Evolutionary conservation across 1,284 basidiomycete species (phyloP).

Genomic region (Veloboletus limbatus): DNA sequence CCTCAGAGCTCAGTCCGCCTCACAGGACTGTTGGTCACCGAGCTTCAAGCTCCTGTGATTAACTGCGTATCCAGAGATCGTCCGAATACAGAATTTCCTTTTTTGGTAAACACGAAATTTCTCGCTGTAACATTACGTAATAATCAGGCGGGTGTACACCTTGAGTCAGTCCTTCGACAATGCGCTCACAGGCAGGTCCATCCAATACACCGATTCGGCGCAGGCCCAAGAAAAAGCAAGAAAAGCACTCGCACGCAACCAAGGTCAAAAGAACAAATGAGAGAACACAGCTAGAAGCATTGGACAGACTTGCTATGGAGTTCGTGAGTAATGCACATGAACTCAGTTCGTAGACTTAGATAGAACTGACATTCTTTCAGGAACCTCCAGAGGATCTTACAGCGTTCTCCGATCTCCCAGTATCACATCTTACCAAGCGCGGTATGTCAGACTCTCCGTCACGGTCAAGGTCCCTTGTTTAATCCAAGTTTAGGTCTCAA

Average conservation of each 20-base stretch:
- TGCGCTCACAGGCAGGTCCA: slow-evolving; percentile 17
- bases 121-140: neutral
- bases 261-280: slow-evolving; percentile 49
- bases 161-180: neutral
- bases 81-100: too few relatives aligned
- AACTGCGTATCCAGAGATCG: too few relatives aligned
- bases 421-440: slow-evolving; percentile 66
- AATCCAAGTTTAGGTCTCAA: slow-evolving; percentile 59
- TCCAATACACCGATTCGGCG: slow-evolving; percentile 15
- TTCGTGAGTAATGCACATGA: slow-evolving; percentile 48
- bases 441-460: slow-evolving; percentile 40
- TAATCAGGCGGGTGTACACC: neutral
- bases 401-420: slow-evolving; percentile 66
- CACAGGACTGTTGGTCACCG: too few relatives aligned
- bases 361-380: slow-evolving; percentile 35
- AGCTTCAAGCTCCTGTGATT: too few relatives aligned
- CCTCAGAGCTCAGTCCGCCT: too few relatives aligned
- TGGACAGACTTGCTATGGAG: slow-evolving; percentile 52
- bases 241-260: slow-evolving; percentile 11
- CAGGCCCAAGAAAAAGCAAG: slow-evolving; percentile 19
- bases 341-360: slow-evolving; percentile 1
- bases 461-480: neutral
- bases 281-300: slow-evolving; percentile 50
- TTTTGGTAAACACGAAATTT: too few relatives aligned
- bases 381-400: slow-evolving; percentile 43